Percentiles rank a stretch among this genome's conserved stretches.
Evolutionary conservation across 2,329 filamentous ascomycete genomes (phyloP).

Genomic region (Alternaria sp.): DNA sequence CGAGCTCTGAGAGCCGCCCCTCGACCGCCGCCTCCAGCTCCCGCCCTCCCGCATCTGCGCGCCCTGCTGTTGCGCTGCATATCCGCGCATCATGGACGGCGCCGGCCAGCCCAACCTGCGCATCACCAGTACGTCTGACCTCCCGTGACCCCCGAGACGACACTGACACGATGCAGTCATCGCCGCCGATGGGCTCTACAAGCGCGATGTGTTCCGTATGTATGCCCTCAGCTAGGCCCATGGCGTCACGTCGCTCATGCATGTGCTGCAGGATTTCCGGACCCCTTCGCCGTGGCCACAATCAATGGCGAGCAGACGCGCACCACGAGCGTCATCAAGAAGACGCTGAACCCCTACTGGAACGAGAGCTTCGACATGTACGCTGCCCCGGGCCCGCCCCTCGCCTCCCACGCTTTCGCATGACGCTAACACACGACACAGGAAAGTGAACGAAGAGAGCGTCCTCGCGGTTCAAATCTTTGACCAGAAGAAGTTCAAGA

Average conservation of each 20-base stretch:
- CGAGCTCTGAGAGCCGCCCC: slow-evolving; percentile 45
- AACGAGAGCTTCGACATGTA: slow-evolving; percentile 99
- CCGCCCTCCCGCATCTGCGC: not conserved
- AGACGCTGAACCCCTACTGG: slow-evolving; percentile 99
- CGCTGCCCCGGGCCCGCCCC: slow-evolving; percentile 40
- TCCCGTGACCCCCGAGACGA: slow-evolving; percentile 3
- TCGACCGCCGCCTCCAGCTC: not conserved
- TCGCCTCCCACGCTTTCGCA: slow-evolving; percentile 6
- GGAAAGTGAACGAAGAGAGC: slow-evolving; percentile 90
- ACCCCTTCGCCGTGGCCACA: slow-evolving; percentile 96
- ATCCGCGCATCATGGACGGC: slow-evolving; percentile 50
- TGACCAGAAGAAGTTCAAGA: slow-evolving; percentile 99
- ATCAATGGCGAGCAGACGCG: slow-evolving; percentile 97
- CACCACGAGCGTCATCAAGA: slow-evolving; percentile 96
- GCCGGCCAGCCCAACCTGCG: slow-evolving; percentile 77
- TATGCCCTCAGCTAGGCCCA: slow-evolving; percentile 32
- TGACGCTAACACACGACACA: slow-evolving; percentile 53
- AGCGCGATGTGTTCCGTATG: slow-evolving; percentile 98
- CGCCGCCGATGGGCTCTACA: slow-evolving; percentile 97
- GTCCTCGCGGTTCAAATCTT: slow-evolving; percentile 98
- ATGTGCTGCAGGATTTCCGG: slow-evolving; percentile 77
- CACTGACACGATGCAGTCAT: slow-evolving; percentile 71
- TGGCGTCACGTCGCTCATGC: slow-evolving; percentile 36
- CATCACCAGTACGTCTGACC: slow-evolving; percentile 77
- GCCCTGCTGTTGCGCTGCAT: slow-evolving; percentile 5